phyloP scores from a whole-genome alignment of 75 land plant genomes.

The Sequoia sempervirens region DNA sequence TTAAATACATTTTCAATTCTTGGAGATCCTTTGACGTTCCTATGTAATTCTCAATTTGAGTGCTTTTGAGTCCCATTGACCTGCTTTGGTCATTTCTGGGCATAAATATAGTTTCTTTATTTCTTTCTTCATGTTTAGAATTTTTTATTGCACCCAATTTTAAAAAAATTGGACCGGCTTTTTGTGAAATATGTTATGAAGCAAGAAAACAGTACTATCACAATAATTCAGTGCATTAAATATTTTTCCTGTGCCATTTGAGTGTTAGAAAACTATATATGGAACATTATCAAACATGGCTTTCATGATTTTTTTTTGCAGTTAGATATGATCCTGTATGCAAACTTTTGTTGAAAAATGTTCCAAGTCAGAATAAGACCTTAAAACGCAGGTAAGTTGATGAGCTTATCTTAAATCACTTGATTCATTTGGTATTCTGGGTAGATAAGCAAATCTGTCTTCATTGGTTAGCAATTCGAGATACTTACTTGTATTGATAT shows the following conservation, averaged over 20 bases:
- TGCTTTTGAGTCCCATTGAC: neutral
- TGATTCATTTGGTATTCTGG: neutral
- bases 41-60: neutral
- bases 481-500: neutral
- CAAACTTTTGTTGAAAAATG: constrained; percentile 37
- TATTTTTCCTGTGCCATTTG: neutral
- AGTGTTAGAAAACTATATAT: neutral
- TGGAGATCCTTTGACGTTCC: neutral
- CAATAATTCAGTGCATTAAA: neutral
- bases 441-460: neutral
- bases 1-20: neutral
- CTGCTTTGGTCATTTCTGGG: neutral
- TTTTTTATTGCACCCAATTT: neutral
- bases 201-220: neutral
- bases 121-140: neutral
- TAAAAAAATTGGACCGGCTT: neutral
- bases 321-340: constrained; percentile 67
- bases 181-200: neutral
- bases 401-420: neutral
- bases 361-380: constrained; percentile 45
- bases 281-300: neutral
- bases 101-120: neutral
- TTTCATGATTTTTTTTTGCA: constrained; percentile 17
- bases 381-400: constrained; percentile 74
- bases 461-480: neutral